Conservation (phyloP, 169 alveolate genomes). For the Plasmodium cynomolgi region DNA sequence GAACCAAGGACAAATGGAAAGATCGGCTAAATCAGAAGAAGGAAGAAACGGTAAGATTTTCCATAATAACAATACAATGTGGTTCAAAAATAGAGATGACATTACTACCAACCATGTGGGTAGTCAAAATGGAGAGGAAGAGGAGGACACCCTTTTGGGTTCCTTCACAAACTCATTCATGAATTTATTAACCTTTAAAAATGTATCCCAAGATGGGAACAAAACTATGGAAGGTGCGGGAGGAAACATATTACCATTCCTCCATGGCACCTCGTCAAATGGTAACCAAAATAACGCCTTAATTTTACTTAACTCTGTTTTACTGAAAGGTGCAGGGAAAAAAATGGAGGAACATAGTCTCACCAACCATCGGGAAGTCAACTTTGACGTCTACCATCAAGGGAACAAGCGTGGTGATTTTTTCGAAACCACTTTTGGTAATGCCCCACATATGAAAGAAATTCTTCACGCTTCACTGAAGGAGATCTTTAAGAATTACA, state of each 20-base stretch:
- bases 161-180: background rate
- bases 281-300: background rate
- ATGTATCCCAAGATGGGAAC: background rate
- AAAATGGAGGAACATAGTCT: background rate
- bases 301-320: background rate
- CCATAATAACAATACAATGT: background rate
- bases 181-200: slow-evolving; percentile 1
- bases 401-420: background rate
- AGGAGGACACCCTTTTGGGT: background rate
- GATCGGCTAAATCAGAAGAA: background rate
- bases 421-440: background rate
- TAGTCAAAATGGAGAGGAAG: background rate
- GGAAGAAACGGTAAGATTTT: background rate
- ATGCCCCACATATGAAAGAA: background rate
- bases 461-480: background rate
- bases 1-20: slow-evolving; percentile 1
- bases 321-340: background rate
- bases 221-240: background rate
- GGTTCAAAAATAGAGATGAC: background rate
- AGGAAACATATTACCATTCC: background rate
- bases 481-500: slow-evolving; percentile 18
- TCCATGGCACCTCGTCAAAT: background rate
- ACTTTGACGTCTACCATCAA: background rate
- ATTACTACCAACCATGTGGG: background rate
- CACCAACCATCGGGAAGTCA: background rate